Evolutionary conservation across 164 flowering plant genomes (phyloP), one percentile per base, ranked within the genome.

Genomic region (Kingdonia uniflora): DNA sequence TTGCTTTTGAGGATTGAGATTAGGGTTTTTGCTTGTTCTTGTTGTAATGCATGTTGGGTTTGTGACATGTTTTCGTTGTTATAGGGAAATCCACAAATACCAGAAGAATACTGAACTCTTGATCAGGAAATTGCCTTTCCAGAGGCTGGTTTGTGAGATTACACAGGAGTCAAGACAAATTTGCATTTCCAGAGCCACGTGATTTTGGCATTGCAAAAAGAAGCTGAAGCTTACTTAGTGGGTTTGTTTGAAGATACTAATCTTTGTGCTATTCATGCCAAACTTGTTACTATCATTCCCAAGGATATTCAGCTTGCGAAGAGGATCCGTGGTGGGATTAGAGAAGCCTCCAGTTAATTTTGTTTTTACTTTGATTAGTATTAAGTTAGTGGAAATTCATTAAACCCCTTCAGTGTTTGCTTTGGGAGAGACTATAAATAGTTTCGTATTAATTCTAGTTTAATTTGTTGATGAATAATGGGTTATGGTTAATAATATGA

Each of bases 91-190:
- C 35, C 35, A 8, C 8, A 29, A 29, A 8, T 29, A 29, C 35
- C 87, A 84, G 77, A 84, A 84, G 80, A 84, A 87, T 51, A 84
- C 92, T 14, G 92, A 84, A 68, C 81, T 84, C 15, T 55, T 84
- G 70, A 81, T 84, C 74, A 75, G 88, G 82, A 81, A 84, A 39
- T 68, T 81, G 24, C 94, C 94, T 16, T 84, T 84, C 75, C 94
- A 84, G 75, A 81, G 92, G 76, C 85, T 84, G 52, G 92, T 81
- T 15, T 82, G 94, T 64, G 94, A 81, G 66, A 81, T 81, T 64
- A 87, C 94, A 2, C 88, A 84, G 75, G 94, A 81, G 48, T 81
- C 68, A 84, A 80, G 85, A 44, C 51, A 13, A 49, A 55, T 19
- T 35, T 55, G 40, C 51, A 8, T 29, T 29, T 29, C 8, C 35